phyloP scores from a whole-genome alignment of 352 stramenopile species.

The Globisporangium radiosum region DNA sequence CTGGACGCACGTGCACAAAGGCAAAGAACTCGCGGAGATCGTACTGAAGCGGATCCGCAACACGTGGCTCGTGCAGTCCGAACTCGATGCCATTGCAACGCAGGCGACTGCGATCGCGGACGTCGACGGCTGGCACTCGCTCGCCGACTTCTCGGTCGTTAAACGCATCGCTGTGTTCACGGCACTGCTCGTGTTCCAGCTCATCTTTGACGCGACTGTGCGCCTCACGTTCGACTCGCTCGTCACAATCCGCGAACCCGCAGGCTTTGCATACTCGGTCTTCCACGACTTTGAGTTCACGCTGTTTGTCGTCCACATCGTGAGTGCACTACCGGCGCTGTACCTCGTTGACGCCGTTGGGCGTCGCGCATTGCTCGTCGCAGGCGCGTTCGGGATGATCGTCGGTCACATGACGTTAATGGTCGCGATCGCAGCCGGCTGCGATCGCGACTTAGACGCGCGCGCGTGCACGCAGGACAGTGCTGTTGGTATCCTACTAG shows the following conservation, averaged over 20 bases:
- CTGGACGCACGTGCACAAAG: slow-evolving; percentile 39
- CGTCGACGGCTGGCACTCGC: slow-evolving; percentile 3
- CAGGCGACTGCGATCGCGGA: slow-evolving; percentile 6
- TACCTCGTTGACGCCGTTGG: slow-evolving; percentile 27
- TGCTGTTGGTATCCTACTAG: slow-evolving; percentile 31
- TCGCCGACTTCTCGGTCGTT: slow-evolving; percentile 18
- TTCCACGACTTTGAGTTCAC: slow-evolving; percentile 28
- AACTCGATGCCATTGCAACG: slow-evolving; percentile 28
- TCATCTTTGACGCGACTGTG: slow-evolving; percentile 12
- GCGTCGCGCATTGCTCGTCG: slow-evolving; percentile 29
- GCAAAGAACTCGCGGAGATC: slow-evolving; percentile 28
- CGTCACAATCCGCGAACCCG: slow-evolving; percentile 29
- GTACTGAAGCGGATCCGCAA: slow-evolving; percentile 22
- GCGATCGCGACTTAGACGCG: slow-evolving; percentile 22
- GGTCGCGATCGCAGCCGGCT: slow-evolving; percentile 31
- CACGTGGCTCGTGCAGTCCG: slow-evolving; percentile 17
- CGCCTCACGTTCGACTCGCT: slow-evolving; percentile 2
- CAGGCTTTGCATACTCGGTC: slow-evolving; percentile 16
- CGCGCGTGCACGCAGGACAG: slow-evolving; percentile 19
- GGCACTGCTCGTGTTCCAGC: slow-evolving; percentile 31
- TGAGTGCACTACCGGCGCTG: slow-evolving; percentile 34
- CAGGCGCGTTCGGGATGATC: slow-evolving; percentile 35
- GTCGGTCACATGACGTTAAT: slow-evolving; percentile 27
- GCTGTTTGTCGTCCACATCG: slow-evolving; percentile 23
- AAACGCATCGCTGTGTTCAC: slow-evolving; percentile 23